A percentile compares a stretch with the other conserved stretches of the same genome.
These are phyloP conservation scores for Daldinia caldariorum DNA, from an alignment of 495 filamentous ascomycete genomes.

Conservation along the genomic window DNA sequence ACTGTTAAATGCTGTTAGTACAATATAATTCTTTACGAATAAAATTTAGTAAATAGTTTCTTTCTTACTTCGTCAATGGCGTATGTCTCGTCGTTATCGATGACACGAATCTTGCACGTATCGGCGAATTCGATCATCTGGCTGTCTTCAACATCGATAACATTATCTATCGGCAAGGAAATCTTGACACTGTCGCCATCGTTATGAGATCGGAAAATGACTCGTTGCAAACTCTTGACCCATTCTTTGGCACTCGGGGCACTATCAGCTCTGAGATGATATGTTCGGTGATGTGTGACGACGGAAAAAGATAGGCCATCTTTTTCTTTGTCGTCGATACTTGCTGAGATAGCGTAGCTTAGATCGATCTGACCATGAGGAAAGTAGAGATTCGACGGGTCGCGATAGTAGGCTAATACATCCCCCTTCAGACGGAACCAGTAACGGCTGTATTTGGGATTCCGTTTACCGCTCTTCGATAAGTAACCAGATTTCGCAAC, in stretches of 20 bases:
- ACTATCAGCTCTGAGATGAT: constrained; percentile 91
- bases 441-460: constrained; percentile 89
- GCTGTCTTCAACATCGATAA: constrained; percentile 92
- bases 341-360: constrained; percentile 88
- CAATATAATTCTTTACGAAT: constrained; percentile 19
- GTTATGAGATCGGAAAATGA: constrained; percentile 95
- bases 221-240: constrained; percentile 92
- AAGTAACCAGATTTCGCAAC: constrained; percentile 89
- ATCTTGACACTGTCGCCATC: constrained; percentile 98
- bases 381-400: constrained; percentile 88
- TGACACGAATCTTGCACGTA: constrained; percentile 90
- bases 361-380: constrained; percentile 92
- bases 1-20: constrained; percentile 62
- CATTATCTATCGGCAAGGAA: constrained; percentile 84
- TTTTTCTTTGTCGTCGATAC: constrained; percentile 75
- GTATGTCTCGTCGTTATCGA: constrained; percentile 92
- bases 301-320: constrained; percentile 81
- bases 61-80: constrained; percentile 88
- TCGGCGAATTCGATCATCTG: constrained; percentile 92
- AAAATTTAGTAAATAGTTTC: not conserved
- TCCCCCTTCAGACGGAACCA: constrained; percentile 98
- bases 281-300: constrained; percentile 82
- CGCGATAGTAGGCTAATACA: constrained; percentile 90
- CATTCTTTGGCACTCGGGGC: constrained; percentile 91
- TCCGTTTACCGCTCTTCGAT: constrained; percentile 87